Evolutionary conservation across 169 alveolate species (phyloP).

Genomic region (Cryptosporidium bovis): DNA sequence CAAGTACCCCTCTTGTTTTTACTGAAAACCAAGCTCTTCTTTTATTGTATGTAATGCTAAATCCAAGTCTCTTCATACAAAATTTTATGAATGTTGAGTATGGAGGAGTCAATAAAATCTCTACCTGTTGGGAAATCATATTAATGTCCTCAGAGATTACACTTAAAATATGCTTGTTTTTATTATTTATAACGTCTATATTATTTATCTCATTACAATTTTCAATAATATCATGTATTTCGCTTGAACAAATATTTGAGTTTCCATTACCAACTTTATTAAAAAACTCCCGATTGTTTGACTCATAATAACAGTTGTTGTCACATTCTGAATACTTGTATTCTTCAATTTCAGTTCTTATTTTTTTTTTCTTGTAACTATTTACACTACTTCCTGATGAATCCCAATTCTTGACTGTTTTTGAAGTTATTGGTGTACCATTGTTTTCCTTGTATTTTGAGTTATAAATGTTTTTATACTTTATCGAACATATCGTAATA

Average conservation of each 20-base stretch:
- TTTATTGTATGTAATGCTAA: constrained; percentile 58
- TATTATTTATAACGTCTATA: constrained; percentile 7
- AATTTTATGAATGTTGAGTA: constrained; percentile 55
- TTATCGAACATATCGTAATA: constrained; percentile 44
- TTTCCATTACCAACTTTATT: background rate
- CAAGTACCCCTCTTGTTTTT: constrained; percentile 64
- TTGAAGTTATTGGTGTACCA: background rate
- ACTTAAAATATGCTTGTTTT: constrained; percentile 11
- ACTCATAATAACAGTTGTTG: background rate
- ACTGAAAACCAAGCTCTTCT: constrained; percentile 75
- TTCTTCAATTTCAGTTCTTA: constrained; percentile 4
- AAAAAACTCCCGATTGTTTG: background rate
- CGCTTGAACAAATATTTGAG: background rate
- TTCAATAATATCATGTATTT: constrained; percentile 33
- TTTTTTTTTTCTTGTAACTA: constrained; percentile 9
- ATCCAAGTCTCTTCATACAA: constrained; percentile 65
- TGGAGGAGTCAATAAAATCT: constrained; percentile 58
- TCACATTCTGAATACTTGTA: constrained; percentile 37
- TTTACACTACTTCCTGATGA: background rate
- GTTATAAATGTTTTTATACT: constrained; percentile 6
- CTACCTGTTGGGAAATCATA: constrained; percentile 61
- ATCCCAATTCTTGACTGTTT: background rate
- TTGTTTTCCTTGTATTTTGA: constrained; percentile 20
- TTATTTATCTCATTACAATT: constrained; percentile 37
- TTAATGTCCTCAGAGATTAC: constrained; percentile 13